Evolutionary conservation across 2,329 filamentous ascomycete species (phyloP).

Genomic region (Aspergillus sp.): DNA sequence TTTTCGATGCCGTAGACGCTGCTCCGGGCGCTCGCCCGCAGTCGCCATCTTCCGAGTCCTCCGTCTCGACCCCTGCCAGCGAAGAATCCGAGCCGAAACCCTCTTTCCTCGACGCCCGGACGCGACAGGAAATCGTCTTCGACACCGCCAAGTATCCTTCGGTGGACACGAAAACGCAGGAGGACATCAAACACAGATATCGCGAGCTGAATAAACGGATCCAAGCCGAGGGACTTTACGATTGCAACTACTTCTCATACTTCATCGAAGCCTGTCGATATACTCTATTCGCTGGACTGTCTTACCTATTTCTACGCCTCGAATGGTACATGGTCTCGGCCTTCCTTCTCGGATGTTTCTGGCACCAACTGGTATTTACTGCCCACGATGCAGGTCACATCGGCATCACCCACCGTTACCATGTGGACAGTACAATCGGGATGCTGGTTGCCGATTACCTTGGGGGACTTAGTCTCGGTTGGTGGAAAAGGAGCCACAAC

Average conservation of each 20-base stretch:
- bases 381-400: constrained; percentile 96
- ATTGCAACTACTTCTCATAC: constrained; percentile 82
- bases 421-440: constrained; percentile 77
- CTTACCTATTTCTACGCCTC: constrained; percentile 60
- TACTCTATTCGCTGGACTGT: constrained; percentile 61
- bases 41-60: constrained; percentile 28
- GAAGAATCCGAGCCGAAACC: constrained; percentile 42
- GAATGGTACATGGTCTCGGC: constrained; percentile 71
- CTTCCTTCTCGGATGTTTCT: constrained; percentile 75
- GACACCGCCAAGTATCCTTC: constrained; percentile 80
- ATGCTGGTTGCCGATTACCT: constrained; percentile 88
- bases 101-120: constrained; percentile 70
- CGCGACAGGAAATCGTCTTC: constrained; percentile 70
- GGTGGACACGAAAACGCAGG: constrained; percentile 71
- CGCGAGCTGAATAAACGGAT: constrained; percentile 73
- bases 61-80: constrained; percentile 28
- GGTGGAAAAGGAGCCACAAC: constrained; percentile 98
- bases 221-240: constrained; percentile 71
- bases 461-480: constrained; percentile 85
- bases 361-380: constrained; percentile 93
- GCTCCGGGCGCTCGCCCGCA: constrained; percentile 36
- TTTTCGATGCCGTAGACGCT: constrained; percentile 56
- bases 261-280: constrained; percentile 74
- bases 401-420: constrained; percentile 92
- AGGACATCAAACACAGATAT: constrained; percentile 76